These are phyloP conservation scores for Aspergillus sergii DNA, from an alignment of 2,329 filamentous ascomycete species.

Conservation along the genomic window DNA sequence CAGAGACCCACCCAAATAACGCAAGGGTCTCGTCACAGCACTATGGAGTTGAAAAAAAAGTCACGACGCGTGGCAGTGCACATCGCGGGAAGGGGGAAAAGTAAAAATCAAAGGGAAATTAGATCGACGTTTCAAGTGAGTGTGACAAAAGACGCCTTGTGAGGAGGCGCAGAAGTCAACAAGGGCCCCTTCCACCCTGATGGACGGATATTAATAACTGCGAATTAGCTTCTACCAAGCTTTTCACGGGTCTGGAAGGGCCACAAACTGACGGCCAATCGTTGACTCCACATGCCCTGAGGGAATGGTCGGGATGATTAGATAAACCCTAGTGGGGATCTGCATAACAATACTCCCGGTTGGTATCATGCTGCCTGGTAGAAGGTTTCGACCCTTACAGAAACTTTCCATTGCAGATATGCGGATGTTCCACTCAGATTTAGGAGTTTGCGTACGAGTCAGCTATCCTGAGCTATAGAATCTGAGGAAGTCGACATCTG, in stretches of 20 bases:
- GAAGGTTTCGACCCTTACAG: background rate
- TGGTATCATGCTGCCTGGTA: too few relatives aligned
- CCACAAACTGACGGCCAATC: background rate
- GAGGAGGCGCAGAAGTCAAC: background rate
- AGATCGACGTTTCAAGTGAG: background rate
- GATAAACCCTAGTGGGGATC: background rate
- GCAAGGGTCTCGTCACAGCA: background rate
- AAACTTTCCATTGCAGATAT: background rate
- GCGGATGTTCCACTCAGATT: too few relatives aligned
- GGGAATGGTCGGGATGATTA: background rate
- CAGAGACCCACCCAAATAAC: background rate
- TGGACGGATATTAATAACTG: background rate
- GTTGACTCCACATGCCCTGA: background rate
- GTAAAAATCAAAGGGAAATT: background rate
- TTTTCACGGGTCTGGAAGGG: background rate
- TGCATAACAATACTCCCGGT: background rate
- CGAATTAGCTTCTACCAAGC: conserved; percentile 3
- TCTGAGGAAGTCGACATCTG: too few relatives aligned
- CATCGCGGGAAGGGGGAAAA: background rate
- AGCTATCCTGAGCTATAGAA: too few relatives aligned
- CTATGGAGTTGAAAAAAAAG: background rate
- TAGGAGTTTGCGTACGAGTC: too few relatives aligned
- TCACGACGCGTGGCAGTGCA: background rate
- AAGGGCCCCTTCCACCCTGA: background rate
- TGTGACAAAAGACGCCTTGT: background rate